These are phyloP conservation scores for Citrullus mucosospermus DNA, from an alignment of 306 rosid species.

Conservation along the genomic window DNA sequence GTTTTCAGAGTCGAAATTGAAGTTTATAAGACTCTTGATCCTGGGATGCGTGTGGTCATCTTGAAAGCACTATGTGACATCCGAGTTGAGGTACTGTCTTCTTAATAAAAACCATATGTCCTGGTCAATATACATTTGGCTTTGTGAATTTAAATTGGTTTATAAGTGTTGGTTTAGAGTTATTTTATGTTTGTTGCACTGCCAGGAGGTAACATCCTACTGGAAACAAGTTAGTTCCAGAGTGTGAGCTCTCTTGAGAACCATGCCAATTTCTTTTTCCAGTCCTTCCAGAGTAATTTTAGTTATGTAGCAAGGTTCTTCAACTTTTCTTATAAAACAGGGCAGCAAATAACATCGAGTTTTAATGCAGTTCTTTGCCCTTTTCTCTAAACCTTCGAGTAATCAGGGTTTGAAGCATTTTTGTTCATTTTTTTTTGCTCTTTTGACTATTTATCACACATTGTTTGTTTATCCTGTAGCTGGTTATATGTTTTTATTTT, in stretches of 20 bases:
- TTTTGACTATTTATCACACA: neutral
- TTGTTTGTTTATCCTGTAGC: neutral
- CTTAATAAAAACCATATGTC: neutral
- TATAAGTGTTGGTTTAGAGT: neutral
- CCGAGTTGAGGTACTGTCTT: slow-evolving; percentile 79
- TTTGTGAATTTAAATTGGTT: neutral
- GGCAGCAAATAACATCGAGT: neutral
- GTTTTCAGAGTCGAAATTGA: slow-evolving; percentile 70
- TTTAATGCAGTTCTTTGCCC: neutral
- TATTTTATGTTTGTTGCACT: neutral
- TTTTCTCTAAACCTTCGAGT: neutral
- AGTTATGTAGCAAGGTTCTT: neutral
- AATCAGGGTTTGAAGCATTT: neutral
- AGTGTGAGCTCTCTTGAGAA: neutral
- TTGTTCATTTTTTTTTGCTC: neutral
- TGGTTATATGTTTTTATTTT: neutral
- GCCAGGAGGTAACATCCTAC: neutral
- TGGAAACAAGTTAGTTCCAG: neutral
- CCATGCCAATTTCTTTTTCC: neutral
- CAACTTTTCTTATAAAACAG: neutral
- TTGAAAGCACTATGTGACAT: slow-evolving; percentile 97
- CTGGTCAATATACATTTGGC: neutral
- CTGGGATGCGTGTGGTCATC: slow-evolving; percentile 78
- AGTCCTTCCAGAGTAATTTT: neutral
- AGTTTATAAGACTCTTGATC: slow-evolving; percentile 79